phyloP scores from a whole-genome alignment of 495 filamentous ascomycete genomes.

The Rusavskia elegans region DNA sequence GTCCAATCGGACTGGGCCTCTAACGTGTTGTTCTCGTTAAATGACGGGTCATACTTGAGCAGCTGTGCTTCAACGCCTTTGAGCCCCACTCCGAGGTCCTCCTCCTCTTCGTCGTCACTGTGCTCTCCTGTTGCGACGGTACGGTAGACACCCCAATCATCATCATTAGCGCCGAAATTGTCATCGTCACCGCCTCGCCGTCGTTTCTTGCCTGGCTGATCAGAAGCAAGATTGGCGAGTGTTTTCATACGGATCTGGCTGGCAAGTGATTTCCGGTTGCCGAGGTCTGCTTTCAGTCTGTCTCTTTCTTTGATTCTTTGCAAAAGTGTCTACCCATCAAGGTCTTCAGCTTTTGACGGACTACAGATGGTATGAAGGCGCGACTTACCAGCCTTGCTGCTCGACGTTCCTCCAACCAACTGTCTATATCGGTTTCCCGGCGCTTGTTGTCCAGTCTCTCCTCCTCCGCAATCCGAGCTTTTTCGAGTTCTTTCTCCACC shows the following conservation, averaged over 20 bases:
- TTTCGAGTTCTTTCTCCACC: conserved; percentile 86
- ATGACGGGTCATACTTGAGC: conserved; percentile 69
- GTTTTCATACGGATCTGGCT: conserved; percentile 96
- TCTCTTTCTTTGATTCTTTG: conserved; percentile 86
- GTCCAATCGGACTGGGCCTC: conserved; percentile 92
- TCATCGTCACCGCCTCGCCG: conserved; percentile 68
- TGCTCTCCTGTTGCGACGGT: conserved; percentile 65
- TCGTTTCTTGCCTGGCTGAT: conserved; percentile 72
- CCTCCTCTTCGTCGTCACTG: conserved; percentile 70
- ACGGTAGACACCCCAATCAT: conserved; percentile 94
- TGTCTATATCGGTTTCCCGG: conserved; percentile 66
- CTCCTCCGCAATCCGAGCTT: conserved; percentile 64
- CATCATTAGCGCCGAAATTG: conserved; percentile 90
- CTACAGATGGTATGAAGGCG: neutral
- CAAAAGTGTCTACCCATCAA: conserved; percentile 35
- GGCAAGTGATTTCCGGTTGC: conserved; percentile 89
- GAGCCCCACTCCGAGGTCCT: conserved; percentile 60
- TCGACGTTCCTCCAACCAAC: conserved; percentile 72
- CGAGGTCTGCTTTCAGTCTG: conserved; percentile 76
- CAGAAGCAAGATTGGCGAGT: conserved; percentile 89
- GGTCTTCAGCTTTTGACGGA: neutral
- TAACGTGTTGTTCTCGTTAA: conserved; percentile 77
- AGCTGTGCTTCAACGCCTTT: conserved; percentile 67
- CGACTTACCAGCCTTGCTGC: conserved; percentile 45
- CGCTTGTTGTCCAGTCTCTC: conserved; percentile 68